A percentile compares a stretch with the other conserved stretches of the same genome.
Evolutionary conservation across 306 rosid species (phyloP).

Genomic region (Cajanus cajan): DNA sequence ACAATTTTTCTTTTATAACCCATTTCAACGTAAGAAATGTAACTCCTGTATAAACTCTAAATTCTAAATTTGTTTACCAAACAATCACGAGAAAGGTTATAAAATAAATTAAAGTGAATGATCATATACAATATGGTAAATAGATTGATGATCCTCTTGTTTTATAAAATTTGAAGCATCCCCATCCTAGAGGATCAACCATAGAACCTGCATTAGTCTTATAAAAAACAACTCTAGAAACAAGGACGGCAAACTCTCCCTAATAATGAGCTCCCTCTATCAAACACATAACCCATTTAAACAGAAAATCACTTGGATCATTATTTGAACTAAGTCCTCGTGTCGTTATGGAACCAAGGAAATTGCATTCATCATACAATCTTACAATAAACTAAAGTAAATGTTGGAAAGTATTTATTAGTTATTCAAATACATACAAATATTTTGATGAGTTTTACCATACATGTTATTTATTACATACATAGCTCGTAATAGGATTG

Average conservation of each 20-base stretch:
- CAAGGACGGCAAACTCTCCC: conserved; percentile 50
- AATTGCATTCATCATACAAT: conserved; percentile 23
- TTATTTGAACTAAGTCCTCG: conserved; percentile 11
- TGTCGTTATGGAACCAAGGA: conserved; percentile 40
- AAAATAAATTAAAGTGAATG: too few species aligned
- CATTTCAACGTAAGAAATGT: conserved; percentile 24
- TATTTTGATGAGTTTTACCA: neutral
- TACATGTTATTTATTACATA: neutral
- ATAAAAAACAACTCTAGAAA: conserved; percentile 48
- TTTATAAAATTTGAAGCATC: conserved; percentile 21
- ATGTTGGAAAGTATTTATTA: neutral
- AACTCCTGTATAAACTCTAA: neutral
- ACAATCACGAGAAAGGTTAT: neutral
- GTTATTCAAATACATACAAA: neutral
- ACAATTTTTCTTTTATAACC: conserved; percentile 37
- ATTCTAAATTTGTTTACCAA: too few species aligned
- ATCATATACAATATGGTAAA: too few species aligned
- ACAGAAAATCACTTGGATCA: conserved; percentile 45
- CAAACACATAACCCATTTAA: conserved; percentile 29
- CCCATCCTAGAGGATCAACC: conserved; percentile 43
- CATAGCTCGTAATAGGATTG: conserved; percentile 41
- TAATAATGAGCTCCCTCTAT: conserved; percentile 5
- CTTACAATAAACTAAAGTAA: conserved; percentile 4
- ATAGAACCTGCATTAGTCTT: neutral
- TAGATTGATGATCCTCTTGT: conserved; percentile 19